Conservation (phyloP, 805 yeast species). For the Starmera dryadoides region DNA sequence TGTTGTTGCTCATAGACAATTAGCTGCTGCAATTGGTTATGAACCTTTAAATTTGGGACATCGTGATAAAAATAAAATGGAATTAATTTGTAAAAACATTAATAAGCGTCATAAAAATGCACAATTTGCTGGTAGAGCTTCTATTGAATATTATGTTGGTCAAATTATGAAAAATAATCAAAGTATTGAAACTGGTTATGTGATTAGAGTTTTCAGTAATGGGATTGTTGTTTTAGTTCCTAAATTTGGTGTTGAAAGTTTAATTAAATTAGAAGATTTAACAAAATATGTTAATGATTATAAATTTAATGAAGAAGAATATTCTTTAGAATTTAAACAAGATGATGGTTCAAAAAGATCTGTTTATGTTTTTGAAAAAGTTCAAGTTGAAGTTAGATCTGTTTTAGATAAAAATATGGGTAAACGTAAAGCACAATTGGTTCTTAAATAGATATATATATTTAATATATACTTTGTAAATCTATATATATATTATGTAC, state of each 20-base stretch:
- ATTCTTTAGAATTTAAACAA: conserved; percentile 53
- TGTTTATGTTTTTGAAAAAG: conserved; percentile 76
- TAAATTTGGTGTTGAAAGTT: conserved; percentile 90
- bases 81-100: conserved; percentile 77
- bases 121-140: conserved; percentile 97
- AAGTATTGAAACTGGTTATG: conserved; percentile 78
- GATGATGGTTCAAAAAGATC: conserved; percentile 37
- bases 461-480: neutral
- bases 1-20: conserved; percentile 92
- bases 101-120: conserved; percentile 95
- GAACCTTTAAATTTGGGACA: conserved; percentile 77
- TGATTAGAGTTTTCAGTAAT: conserved; percentile 86
- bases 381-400: conserved; percentile 75
- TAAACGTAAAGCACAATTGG: conserved; percentile 82
- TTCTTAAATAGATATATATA: conserved; percentile 33
- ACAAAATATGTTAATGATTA: conserved; percentile 57
- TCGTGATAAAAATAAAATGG: conserved; percentile 87
- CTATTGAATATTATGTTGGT: conserved; percentile 96
- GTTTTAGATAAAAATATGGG: conserved; percentile 83
- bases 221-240: conserved; percentile 95
- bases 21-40: conserved; percentile 97
- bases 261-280: conserved; percentile 74
- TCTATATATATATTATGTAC: no score
- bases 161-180: conserved; percentile 90
- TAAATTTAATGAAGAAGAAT: conserved; percentile 70